These are phyloP conservation scores for Daphne laureola DNA, from an alignment of 441 rosid genomes.

Conservation along the genomic window DNA sequence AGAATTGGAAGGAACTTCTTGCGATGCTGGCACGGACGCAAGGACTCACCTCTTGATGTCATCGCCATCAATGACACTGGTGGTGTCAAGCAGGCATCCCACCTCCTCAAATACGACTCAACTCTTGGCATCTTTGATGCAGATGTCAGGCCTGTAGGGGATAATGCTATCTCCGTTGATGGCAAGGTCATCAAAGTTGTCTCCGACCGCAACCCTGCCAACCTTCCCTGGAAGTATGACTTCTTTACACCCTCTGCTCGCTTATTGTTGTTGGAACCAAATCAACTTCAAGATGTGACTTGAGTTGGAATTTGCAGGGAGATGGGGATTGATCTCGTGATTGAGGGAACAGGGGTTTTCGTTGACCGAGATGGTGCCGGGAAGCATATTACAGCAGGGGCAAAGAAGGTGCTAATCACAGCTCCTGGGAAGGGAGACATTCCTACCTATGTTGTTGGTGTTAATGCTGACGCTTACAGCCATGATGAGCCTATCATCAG, in stretches of 20 bases:
- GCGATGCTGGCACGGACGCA: slow-evolving; percentile 92
- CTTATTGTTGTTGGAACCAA: slow-evolving; percentile 4
- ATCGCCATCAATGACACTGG: slow-evolving; percentile 91
- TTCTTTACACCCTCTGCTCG: not conserved
- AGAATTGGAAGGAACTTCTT: slow-evolving; percentile 88
- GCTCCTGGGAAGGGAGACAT: slow-evolving; percentile 98
- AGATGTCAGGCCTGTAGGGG: slow-evolving; percentile 81
- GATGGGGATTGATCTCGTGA: slow-evolving; percentile 73
- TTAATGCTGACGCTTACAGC: slow-evolving; percentile 70
- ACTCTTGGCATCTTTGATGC: slow-evolving; percentile 93
- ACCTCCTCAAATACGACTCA: slow-evolving; percentile 95
- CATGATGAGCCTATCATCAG: slow-evolving; percentile 80
- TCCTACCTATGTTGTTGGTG: slow-evolving; percentile 93
- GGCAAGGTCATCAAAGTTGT: slow-evolving; percentile 93
- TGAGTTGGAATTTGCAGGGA: slow-evolving; percentile 40
- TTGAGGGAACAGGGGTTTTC: slow-evolving; percentile 95
- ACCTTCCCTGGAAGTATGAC: slow-evolving; percentile 86
- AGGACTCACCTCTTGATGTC: slow-evolving; percentile 55
- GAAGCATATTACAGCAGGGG: slow-evolving; percentile 91
- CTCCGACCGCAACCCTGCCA: slow-evolving; percentile 62
- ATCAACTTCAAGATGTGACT: not conserved
- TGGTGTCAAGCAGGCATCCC: slow-evolving; percentile 79
- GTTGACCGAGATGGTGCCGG: slow-evolving; percentile 96
- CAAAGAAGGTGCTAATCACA: slow-evolving; percentile 89
- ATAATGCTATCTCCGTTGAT: slow-evolving; percentile 75